Evolutionary conservation across 306 rosid genomes (phyloP).

Genomic region (Dalbergia oliveri): DNA sequence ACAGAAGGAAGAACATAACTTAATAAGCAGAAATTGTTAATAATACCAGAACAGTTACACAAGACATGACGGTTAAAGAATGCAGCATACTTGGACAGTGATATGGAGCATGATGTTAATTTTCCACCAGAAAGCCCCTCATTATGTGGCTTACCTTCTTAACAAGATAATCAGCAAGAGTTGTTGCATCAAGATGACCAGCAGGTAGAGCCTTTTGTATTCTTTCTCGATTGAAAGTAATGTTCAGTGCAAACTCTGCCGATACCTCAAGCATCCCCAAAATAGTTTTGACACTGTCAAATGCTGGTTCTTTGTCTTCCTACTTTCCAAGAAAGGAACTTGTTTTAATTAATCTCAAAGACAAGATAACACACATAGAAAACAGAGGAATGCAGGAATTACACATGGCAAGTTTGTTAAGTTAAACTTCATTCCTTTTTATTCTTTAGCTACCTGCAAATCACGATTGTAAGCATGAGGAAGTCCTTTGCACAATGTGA

Average conservation of each 20-base stretch:
- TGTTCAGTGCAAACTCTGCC: conserved; percentile 86
- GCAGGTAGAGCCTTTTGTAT: conserved; percentile 89
- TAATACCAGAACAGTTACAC: no score
- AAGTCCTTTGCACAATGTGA: conserved; percentile 95
- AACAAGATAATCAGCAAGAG: conserved; percentile 98
- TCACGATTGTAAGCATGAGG: conserved; percentile 98
- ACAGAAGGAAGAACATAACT: neutral
- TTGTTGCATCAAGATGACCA: conserved; percentile 97
- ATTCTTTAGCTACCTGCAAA: conserved; percentile 73
- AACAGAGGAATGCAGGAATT: conserved; percentile 23
- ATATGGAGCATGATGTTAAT: conserved; percentile 3
- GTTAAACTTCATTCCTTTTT: conserved; percentile 1
- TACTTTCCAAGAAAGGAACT: conserved; percentile 47
- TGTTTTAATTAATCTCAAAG: conserved; percentile 22
- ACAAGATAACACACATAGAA: conserved; percentile 1
- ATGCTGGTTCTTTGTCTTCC: conserved; percentile 98
- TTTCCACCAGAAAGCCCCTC: conserved; percentile 14
- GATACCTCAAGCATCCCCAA: conserved; percentile 99
- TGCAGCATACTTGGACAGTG: conserved; percentile 18
- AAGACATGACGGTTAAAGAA: no score
- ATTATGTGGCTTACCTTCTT: conserved; percentile 67
- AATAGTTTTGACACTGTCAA: conserved; percentile 92
- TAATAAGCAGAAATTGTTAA: neutral
- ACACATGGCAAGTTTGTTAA: neutral
- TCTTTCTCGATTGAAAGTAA: conserved; percentile 81